Percentiles rank a stretch among this genome's conserved stretches.
Evolutionary conservation across 179 eudicot species (phyloP).

Genomic region (Spinacia oleracea): DNA sequence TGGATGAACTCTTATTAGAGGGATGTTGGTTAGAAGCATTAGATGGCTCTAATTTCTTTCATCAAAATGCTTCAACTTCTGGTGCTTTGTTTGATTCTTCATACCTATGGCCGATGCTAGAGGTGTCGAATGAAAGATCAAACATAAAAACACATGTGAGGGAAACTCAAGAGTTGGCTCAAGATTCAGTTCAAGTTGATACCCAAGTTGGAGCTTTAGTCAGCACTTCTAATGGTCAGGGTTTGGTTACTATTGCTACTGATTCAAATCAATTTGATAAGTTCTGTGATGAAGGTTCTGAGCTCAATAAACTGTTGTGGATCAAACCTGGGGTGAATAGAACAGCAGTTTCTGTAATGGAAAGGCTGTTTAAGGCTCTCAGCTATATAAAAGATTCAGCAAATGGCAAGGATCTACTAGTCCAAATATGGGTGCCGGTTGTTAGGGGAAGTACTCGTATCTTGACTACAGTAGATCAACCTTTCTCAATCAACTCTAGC

Average conservation of each 20-base stretch:
- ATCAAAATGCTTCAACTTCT: slow-evolving; percentile 41
- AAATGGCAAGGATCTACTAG: slow-evolving; percentile 52
- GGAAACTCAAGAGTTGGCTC: slow-evolving; percentile 36
- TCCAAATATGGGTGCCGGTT: slow-evolving; percentile 89
- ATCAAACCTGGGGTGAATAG: slow-evolving; percentile 51
- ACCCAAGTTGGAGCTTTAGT: slow-evolving; percentile 27
- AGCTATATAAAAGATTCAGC: slow-evolving; percentile 52
- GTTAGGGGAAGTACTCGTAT: slow-evolving; percentile 52
- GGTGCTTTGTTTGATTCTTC: slow-evolving; percentile 56
- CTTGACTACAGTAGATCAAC: slow-evolving; percentile 64
- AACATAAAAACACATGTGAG: slow-evolving; percentile 38
- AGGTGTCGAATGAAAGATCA: slow-evolving; percentile 26
- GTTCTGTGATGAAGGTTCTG: slow-evolving; percentile 37
- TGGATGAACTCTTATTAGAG: slow-evolving; percentile 75
- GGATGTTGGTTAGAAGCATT: slow-evolving; percentile 85
- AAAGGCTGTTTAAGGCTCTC: slow-evolving; percentile 61
- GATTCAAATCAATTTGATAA: slow-evolving; percentile 29
- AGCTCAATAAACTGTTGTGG: slow-evolving; percentile 60
- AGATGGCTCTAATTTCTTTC: slow-evolving; percentile 59
- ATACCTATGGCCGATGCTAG: slow-evolving; percentile 49
- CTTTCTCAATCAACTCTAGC: slow-evolving; percentile 57
- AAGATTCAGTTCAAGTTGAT: slow-evolving; percentile 38
- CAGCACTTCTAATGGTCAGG: slow-evolving; percentile 26
- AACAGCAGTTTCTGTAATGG: slow-evolving; percentile 52
- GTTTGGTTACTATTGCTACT: slow-evolving; percentile 14